These are phyloP conservation scores for Lentinula detonsa DNA, from an alignment of 768 basidiomycete genomes.

Conservation along the genomic window DNA sequence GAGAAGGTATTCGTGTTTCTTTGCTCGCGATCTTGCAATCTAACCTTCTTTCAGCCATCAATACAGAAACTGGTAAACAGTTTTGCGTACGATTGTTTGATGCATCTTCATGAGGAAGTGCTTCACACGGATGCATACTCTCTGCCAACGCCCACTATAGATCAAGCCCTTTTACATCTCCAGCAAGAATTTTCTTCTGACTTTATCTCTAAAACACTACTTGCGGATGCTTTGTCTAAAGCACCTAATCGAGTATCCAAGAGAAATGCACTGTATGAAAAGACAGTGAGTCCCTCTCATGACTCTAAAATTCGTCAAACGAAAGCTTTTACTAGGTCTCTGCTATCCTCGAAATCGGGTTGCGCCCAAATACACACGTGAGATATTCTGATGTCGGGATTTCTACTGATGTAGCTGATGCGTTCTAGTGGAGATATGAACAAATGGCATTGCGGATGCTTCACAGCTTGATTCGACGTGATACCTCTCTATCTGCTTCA, in stretches of 20 bases:
- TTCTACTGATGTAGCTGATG: background rate
- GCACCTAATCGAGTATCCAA: slow-evolving; percentile 31
- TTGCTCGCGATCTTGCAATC: background rate
- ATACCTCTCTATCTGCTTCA: slow-evolving; percentile 44
- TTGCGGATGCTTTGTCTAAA: slow-evolving; percentile 38
- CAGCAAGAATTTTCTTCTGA: slow-evolving; percentile 41
- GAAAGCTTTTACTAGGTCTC: slow-evolving; percentile 36
- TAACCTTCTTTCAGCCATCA: slow-evolving; percentile 45
- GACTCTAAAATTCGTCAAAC: slow-evolving; percentile 3
- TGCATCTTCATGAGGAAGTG: slow-evolving; percentile 58
- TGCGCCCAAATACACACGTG: slow-evolving; percentile 66
- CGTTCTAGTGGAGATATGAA: slow-evolving; percentile 70
- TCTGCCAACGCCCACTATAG: slow-evolving; percentile 41
- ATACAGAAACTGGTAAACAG: slow-evolving; percentile 64
- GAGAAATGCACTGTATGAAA: slow-evolving; percentile 39
- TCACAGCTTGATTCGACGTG: slow-evolving; percentile 56
- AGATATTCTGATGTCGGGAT: slow-evolving; percentile 13
- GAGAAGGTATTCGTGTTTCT: slow-evolving; percentile 54
- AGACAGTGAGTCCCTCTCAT: slow-evolving; percentile 35
- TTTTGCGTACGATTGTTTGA: slow-evolving; percentile 57
- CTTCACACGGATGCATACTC: slow-evolving; percentile 57
- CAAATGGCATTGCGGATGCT: slow-evolving; percentile 66
- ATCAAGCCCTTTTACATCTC: slow-evolving; percentile 42
- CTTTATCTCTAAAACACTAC: slow-evolving; percentile 34
- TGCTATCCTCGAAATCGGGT: slow-evolving; percentile 55